Conservation (phyloP, 179 eudicot genomes). For the Beta lomatogona region DNA sequence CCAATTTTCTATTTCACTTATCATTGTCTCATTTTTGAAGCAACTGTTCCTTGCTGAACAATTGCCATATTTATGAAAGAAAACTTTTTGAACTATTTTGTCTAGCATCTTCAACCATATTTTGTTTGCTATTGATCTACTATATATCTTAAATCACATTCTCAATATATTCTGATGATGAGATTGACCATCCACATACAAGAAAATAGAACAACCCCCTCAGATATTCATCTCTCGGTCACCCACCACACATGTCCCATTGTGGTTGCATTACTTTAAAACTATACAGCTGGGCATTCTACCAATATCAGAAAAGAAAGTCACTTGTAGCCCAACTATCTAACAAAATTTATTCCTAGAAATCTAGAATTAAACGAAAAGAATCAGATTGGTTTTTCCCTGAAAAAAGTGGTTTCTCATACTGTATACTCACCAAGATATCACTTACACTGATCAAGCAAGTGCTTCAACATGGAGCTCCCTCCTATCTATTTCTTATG, state of each 20-base stretch:
- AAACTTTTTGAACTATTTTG: neutral
- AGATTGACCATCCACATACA: neutral
- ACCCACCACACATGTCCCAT: neutral
- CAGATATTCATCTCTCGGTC: neutral
- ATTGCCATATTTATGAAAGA: neutral
- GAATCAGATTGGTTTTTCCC: too few species aligned
- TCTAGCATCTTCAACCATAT: neutral
- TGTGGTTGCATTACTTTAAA: neutral
- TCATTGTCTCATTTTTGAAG: neutral
- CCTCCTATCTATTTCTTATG: neutral
- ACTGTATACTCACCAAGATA: neutral
- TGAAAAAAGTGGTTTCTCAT: neutral
- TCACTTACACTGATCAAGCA: neutral
- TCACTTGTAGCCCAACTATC: neutral
- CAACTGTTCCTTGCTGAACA: neutral
- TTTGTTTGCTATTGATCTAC: neutral
- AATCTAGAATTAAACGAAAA: neutral
- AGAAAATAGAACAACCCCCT: neutral
- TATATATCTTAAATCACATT: neutral
- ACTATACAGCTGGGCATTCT: neutral
- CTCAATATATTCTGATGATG: too few species aligned
- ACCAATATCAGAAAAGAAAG: neutral
- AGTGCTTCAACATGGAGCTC: neutral
- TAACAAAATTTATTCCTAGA: neutral
- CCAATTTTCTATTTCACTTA: neutral